Percentiles rank a stretch among this genome's conserved stretches.
These are phyloP conservation scores for Boletus rex-veris DNA, from an alignment of 768 basidiomycete species.

Conservation along the genomic window DNA sequence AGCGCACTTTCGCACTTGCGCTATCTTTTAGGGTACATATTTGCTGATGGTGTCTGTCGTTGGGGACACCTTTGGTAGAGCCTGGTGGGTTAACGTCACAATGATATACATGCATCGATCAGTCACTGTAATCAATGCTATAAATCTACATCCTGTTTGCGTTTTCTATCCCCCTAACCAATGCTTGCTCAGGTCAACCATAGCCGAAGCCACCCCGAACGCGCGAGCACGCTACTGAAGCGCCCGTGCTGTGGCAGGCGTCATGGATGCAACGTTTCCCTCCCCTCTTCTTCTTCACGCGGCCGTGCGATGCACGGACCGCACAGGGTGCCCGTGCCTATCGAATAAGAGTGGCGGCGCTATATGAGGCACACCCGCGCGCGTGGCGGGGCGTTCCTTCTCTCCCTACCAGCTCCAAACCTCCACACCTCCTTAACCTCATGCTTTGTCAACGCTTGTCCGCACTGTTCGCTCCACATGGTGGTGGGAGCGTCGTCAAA, in stretches of 20 bases:
- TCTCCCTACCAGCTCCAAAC: neutral
- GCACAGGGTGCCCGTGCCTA: neutral
- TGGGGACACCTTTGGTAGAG: neutral
- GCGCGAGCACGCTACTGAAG: neutral
- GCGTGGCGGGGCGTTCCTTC: neutral
- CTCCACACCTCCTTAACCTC: neutral
- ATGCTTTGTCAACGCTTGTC: slow-evolving; percentile 18
- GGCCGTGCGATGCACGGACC: slow-evolving; percentile 2
- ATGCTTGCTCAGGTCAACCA: too few relatives aligned
- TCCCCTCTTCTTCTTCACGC: slow-evolving; percentile 5
- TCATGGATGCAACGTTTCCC: slow-evolving; percentile 17
- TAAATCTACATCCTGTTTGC: neutral
- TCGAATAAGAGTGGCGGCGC: slow-evolving; percentile 3
- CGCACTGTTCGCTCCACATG: slow-evolving; percentile 9
- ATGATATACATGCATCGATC: too few relatives aligned
- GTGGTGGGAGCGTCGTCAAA: slow-evolving; percentile 1
- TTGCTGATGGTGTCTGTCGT: neutral
- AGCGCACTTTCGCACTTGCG: slow-evolving; percentile 32
- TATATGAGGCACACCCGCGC: slow-evolving; percentile 13
- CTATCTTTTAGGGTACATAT: slow-evolving; percentile 18
- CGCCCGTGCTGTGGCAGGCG: slow-evolving; percentile 4
- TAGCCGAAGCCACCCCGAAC: neutral
- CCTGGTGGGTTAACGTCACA: too few relatives aligned
- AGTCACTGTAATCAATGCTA: neutral
- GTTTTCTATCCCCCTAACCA: neutral